These are phyloP conservation scores for Colletotrichum higginsianum DNA, from an alignment of 2,329 filamentous ascomycete genomes.

Conservation along the genomic window DNA sequence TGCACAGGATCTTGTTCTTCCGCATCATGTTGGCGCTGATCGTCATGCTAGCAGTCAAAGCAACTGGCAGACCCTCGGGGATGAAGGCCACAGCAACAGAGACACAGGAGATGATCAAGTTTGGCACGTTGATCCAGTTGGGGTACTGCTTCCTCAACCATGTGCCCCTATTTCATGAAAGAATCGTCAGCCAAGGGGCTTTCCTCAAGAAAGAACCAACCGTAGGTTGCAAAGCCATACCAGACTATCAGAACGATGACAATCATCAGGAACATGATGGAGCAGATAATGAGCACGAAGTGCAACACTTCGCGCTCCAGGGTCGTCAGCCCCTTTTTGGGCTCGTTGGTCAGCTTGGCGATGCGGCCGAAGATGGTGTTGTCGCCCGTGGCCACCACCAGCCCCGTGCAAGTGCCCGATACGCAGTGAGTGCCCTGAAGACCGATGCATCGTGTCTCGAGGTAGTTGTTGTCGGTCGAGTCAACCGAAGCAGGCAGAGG, in stretches of 20 bases:
- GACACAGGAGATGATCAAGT: slow-evolving; percentile 81
- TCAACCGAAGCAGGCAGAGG: slow-evolving; percentile 75
- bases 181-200: background rate
- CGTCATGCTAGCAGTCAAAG: slow-evolving; percentile 78
- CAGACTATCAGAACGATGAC: slow-evolving; percentile 76
- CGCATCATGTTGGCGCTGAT: slow-evolving; percentile 84
- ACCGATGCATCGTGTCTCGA: slow-evolving; percentile 83
- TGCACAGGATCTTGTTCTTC: slow-evolving; percentile 84
- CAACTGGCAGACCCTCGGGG: slow-evolving; percentile 80
- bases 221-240: slow-evolving; percentile 65
- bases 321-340: slow-evolving; percentile 77
- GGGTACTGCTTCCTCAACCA: slow-evolving; percentile 79
- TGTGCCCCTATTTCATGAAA: slow-evolving; percentile 65
- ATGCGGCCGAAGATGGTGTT: slow-evolving; percentile 83
- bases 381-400: slow-evolving; percentile 82
- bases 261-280: slow-evolving; percentile 77
- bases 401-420: slow-evolving; percentile 74
- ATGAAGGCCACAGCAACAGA: slow-evolving; percentile 83
- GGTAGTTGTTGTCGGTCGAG: slow-evolving; percentile 80
- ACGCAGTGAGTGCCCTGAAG: slow-evolving; percentile 86
- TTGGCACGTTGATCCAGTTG: slow-evolving; percentile 79
- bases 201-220: slow-evolving; percentile 46
- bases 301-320: slow-evolving; percentile 81
- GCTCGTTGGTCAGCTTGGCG: slow-evolving; percentile 79
- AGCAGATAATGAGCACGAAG: slow-evolving; percentile 80